Percentiles rank a stretch among this genome's conserved stretches.
Conservation (phyloP, 2,329 filamentous ascomycete species). For the Xylariales sp. region DNA sequence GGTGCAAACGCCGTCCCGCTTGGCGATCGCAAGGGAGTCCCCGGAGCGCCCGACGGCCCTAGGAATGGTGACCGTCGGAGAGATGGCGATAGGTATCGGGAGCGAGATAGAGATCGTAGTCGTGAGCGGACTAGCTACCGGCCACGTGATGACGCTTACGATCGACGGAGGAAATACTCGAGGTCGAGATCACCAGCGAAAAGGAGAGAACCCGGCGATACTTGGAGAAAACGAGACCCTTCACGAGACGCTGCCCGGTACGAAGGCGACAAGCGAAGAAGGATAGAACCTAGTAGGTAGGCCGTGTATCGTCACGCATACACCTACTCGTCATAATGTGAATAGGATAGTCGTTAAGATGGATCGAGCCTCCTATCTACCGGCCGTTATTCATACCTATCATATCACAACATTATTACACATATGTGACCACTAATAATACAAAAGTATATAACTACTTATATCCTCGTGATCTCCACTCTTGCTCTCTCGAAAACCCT, state of each 20-base stretch:
- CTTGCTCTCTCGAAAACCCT: slow-evolving; percentile 83
- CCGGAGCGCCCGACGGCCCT: slow-evolving; percentile 53
- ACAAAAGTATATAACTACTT: slow-evolving; percentile 33
- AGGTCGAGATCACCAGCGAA: slow-evolving; percentile 67
- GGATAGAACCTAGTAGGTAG: slow-evolving; percentile 59
- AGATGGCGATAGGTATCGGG: slow-evolving; percentile 43
- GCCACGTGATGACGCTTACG: slow-evolving; percentile 50
- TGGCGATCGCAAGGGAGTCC: slow-evolving; percentile 66
- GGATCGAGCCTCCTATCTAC: not conserved
- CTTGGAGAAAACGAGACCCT: slow-evolving; percentile 67
- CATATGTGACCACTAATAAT: not conserved
- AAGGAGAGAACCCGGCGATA: slow-evolving; percentile 57
- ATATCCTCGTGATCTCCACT: slow-evolving; percentile 88
- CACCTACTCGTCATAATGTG: slow-evolving; percentile 34
- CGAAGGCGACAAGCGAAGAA: slow-evolving; percentile 69
- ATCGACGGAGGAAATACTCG: slow-evolving; percentile 55
- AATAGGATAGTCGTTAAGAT: slow-evolving; percentile 39
- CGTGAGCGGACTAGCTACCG: slow-evolving; percentile 49
- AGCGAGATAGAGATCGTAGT: slow-evolving; percentile 45
- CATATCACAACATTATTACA: slow-evolving; percentile 6
- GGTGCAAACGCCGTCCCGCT: slow-evolving; percentile 79
- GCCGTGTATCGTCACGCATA: slow-evolving; percentile 24
- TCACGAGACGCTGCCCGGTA: slow-evolving; percentile 66
- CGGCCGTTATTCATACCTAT: not conserved
- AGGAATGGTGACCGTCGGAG: slow-evolving; percentile 49